A percentile compares a stretch with the other conserved stretches of the same genome.
phyloP scores from a whole-genome alignment of 345 rosid genomes.

The Eucalyptus erythrocorys region DNA sequence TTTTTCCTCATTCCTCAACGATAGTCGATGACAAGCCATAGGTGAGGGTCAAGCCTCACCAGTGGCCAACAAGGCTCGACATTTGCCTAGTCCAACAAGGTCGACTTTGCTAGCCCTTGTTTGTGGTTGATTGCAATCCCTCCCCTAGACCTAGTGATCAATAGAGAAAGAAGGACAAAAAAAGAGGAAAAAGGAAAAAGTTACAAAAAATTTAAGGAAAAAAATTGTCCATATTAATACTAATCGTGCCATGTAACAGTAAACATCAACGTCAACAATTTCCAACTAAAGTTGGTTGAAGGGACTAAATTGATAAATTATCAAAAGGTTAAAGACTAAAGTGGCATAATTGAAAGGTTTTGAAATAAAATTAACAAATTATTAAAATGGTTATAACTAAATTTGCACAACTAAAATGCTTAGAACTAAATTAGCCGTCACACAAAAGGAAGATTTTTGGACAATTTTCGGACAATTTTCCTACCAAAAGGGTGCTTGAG shows the following conservation, averaged over 20 bases:
- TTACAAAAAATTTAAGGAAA: no score
- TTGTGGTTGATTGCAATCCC: no score
- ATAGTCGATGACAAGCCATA: accelerated
- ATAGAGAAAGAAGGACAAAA: no score
- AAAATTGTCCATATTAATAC: no score
- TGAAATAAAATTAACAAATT: no score
- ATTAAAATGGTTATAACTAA: no score
- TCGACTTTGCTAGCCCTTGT: accelerated
- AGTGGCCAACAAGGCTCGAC: no score
- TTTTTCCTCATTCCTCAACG: accelerated
- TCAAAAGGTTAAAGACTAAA: no score
- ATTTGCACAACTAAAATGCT: not conserved
- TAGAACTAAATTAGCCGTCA: not conserved
- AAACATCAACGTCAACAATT: accelerated
- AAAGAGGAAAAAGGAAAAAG: no score
- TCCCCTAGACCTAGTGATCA: no score
- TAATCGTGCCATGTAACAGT: accelerated
- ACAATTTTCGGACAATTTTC: not conserved
- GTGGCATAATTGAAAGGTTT: not conserved
- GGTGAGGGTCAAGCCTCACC: no score
- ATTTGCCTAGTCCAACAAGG: accelerated
- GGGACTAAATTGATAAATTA: not conserved
- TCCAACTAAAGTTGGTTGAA: accelerated
- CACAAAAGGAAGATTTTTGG: not conserved
- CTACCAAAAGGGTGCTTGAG: not conserved